phyloP scores from a whole-genome alignment of 192 early-diverging fungal genomes.

The Linnemannia exigua region DNA sequence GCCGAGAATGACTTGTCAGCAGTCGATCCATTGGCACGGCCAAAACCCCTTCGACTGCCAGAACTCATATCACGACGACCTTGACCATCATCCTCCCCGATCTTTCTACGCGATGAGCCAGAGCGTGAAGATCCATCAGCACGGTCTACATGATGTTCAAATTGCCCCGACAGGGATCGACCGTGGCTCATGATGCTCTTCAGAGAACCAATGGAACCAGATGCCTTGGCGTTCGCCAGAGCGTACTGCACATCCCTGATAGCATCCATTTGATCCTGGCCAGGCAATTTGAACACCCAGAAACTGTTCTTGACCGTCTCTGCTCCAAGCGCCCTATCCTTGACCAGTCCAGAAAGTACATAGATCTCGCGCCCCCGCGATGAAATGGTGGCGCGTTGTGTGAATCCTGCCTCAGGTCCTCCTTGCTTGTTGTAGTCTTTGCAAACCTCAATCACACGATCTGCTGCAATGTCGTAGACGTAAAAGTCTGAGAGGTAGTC shows the following conservation, averaged over 20 bases:
- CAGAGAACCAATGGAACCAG: conserved; percentile 49
- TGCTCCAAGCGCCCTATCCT: conserved; percentile 64
- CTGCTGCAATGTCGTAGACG: conserved; percentile 84
- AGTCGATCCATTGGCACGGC: not conserved
- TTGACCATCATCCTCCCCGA: not conserved
- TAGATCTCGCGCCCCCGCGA: conserved; percentile 84
- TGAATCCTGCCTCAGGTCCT: conserved; percentile 87
- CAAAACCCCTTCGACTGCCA: not conserved
- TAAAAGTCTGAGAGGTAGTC: conserved; percentile 87
- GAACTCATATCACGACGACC: conserved; percentile 4
- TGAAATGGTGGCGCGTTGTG: conserved; percentile 89
- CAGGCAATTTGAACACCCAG: conserved; percentile 79
- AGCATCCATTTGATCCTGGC: conserved; percentile 55
- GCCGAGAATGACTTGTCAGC: not conserved
- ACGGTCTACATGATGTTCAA: not conserved
- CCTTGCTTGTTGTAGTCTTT: conserved; percentile 80
- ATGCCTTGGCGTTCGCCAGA: conserved; percentile 20
- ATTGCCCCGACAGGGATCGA: conserved; percentile 19
- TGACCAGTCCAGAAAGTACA: conserved; percentile 81
- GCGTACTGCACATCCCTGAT: conserved; percentile 37
- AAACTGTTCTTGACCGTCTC: conserved; percentile 82
- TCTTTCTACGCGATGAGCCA: conserved; percentile 10
- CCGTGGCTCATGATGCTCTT: conserved; percentile 49
- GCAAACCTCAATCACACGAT: conserved; percentile 84
- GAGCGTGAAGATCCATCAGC: not conserved